Evolutionary conservation across 441 rosid genomes (phyloP).

Genomic region (Croton laevigatus): DNA sequence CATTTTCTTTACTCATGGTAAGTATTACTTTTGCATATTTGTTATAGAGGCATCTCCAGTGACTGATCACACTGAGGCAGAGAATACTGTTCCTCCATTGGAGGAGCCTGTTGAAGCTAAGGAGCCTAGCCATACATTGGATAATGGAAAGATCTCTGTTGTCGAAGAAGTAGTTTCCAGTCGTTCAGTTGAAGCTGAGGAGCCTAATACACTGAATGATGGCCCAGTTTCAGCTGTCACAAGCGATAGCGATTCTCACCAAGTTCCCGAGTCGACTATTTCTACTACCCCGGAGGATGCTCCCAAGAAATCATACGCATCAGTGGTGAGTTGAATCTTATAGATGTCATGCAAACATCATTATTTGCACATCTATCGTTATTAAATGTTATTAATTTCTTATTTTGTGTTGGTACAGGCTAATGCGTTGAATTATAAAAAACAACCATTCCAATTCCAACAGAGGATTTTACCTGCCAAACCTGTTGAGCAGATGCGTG

Average conservation of each 20-base stretch:
- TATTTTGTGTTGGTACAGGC: constrained; percentile 15
- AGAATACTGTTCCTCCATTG: constrained; percentile 42
- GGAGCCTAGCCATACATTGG: constrained; percentile 54
- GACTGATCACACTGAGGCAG: constrained; percentile 32
- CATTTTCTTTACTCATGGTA: neutral
- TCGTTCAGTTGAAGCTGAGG: constrained; percentile 22
- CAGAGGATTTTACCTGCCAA: constrained; percentile 42
- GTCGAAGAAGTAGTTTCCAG: constrained; percentile 52
- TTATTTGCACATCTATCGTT: constrained; percentile 24
- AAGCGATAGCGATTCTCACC: constrained; percentile 2
- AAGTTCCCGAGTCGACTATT: constrained; percentile 20
- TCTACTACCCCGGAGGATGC: constrained; percentile 54
- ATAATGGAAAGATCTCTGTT: constrained; percentile 52
- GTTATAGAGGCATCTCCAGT: constrained; percentile 45
- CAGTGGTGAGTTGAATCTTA: constrained; percentile 55
- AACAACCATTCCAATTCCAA: constrained; percentile 45
- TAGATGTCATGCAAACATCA: constrained; percentile 31
- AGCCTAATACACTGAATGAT: constrained; percentile 28
- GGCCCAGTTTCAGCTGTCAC: constrained; percentile 24
- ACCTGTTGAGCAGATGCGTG: constrained; percentile 34
- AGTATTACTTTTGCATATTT: constrained; percentile 15
- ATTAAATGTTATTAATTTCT: constrained; percentile 13
- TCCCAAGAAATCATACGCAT: constrained; percentile 75
- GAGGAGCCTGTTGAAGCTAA: constrained; percentile 45
- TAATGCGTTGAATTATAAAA: constrained; percentile 32